Conservation (phyloP, 768 basidiomycete genomes). For the Mycena epipterygia region DNA sequence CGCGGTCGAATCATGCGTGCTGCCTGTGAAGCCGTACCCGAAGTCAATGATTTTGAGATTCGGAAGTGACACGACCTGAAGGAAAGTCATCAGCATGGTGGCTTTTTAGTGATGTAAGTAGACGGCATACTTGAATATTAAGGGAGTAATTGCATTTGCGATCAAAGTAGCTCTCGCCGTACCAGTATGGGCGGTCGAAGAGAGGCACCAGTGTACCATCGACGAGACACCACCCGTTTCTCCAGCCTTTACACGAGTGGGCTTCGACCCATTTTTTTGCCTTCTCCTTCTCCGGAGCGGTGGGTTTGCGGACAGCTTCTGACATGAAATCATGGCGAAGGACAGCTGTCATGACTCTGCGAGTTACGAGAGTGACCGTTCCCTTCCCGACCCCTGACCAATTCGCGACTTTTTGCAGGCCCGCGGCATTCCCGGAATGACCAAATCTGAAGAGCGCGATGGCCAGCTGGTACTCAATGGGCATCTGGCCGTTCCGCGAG, state of each 20-base stretch:
- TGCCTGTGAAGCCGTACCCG: no score
- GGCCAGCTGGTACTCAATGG: constrained; percentile 49
- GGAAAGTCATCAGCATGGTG: background rate
- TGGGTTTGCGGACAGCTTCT: constrained; percentile 44
- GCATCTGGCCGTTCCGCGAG: constrained; percentile 41
- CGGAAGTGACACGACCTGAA: constrained; percentile 42
- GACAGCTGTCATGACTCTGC: constrained; percentile 48
- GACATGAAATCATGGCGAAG: constrained; percentile 41
- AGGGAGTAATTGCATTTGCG: constrained; percentile 56
- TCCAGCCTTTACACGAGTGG: constrained; percentile 49
- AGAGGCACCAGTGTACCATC: constrained; percentile 45
- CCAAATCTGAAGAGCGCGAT: constrained; percentile 56
- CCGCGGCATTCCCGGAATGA: constrained; percentile 53
- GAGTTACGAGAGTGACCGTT: constrained; percentile 43
- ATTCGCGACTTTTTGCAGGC: constrained; percentile 47
- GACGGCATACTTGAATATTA: constrained; percentile 48
- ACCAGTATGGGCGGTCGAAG: constrained; percentile 44
- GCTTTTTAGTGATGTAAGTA: no score
- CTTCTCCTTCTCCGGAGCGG: constrained; percentile 47
- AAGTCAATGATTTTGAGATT: constrained; percentile 50
- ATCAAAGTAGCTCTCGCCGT: constrained; percentile 54
- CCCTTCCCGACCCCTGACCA: constrained; percentile 55
- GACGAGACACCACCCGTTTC: constrained; percentile 46
- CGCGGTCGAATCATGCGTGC: constrained; percentile 53
- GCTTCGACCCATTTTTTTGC: constrained; percentile 55